Evolutionary conservation across 2,329 filamentous ascomycete species (phyloP).

Genomic region (Pestalotiopsis sp.): DNA sequence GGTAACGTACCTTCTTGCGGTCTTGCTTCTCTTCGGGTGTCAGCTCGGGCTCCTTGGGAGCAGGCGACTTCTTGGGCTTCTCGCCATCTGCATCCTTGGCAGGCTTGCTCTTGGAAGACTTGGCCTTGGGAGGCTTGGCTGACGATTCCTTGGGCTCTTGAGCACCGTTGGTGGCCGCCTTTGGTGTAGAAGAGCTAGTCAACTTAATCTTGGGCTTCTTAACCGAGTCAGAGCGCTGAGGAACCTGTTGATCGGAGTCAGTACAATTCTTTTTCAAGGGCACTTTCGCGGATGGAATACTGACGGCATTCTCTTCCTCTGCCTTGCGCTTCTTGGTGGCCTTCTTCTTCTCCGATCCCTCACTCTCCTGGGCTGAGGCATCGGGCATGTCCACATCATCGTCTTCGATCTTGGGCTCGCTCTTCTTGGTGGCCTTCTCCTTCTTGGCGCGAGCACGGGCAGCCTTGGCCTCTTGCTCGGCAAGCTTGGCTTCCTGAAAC

Average conservation of each 20-base stretch:
- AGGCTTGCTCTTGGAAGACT: slow-evolving; percentile 50
- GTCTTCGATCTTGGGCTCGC: slow-evolving; percentile 51
- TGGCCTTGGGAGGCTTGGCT: slow-evolving; percentile 57
- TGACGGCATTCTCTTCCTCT: slow-evolving; percentile 72
- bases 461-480: slow-evolving; percentile 50
- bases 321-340: slow-evolving; percentile 84
- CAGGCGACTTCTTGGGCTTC: slow-evolving; percentile 51
- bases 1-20: slow-evolving; percentile 57
- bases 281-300: slow-evolving; percentile 22
- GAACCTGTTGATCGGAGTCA: slow-evolving; percentile 40
- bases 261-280: not conserved
- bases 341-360: slow-evolving; percentile 44
- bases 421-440: slow-evolving; percentile 40
- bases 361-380: slow-evolving; percentile 49
- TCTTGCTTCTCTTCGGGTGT: slow-evolving; percentile 58
- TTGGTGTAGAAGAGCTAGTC: slow-evolving; percentile 67
- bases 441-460: slow-evolving; percentile 20
- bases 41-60: slow-evolving; percentile 58
- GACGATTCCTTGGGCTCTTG: slow-evolving; percentile 44
- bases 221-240: slow-evolving; percentile 60
- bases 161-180: slow-evolving; percentile 63
- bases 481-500: slow-evolving; percentile 66
- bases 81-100: slow-evolving; percentile 47
- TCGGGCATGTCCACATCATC: slow-evolving; percentile 66
- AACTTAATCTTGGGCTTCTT: slow-evolving; percentile 72